Evolutionary conservation across 768 basidiomycete genomes (phyloP).

Genomic region (Auricularia cornea): DNA sequence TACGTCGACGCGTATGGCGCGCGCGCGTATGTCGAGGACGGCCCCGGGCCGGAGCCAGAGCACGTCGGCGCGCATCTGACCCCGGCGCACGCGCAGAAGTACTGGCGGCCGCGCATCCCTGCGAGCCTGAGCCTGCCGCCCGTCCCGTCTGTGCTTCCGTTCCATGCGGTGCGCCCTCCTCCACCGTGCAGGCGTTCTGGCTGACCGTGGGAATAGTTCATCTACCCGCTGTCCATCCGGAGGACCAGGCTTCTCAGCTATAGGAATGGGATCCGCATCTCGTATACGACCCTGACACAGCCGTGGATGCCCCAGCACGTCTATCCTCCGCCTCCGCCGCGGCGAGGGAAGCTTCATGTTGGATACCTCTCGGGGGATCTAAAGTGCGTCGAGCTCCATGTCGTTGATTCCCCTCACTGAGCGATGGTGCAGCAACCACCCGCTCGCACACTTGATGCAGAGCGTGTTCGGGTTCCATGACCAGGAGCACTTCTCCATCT

Average conservation of each 20-base stretch:
- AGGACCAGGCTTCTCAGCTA: conserved; percentile 39
- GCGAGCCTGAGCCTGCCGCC: conserved; percentile 22
- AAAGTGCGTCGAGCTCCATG: conserved; percentile 12
- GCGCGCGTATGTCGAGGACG: conserved; percentile 11
- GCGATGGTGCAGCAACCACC: conserved; percentile 33
- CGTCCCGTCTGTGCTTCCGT: conserved; percentile 38
- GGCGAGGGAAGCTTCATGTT: conserved; percentile 32
- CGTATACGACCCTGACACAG: conserved; percentile 33
- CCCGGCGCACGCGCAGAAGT: conserved; percentile 2
- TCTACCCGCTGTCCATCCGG: conserved; percentile 34
- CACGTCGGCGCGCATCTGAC: too few species aligned
- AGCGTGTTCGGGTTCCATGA: conserved; percentile 40
- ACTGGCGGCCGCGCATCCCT: conserved; percentile 13
- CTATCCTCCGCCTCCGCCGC: conserved; percentile 33
- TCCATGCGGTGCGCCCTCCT: conserved; percentile 34
- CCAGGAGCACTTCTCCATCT: conserved; percentile 30
- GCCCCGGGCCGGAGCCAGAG: conserved; percentile 2
- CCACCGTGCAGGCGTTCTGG: neutral
- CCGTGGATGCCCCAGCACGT: conserved; percentile 33
- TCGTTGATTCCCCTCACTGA: neutral
- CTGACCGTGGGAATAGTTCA: too few species aligned
- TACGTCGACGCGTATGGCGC: conserved; percentile 32
- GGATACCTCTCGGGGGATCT: conserved; percentile 44
- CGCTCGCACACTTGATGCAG: conserved; percentile 45
- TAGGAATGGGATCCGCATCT: conserved; percentile 38